Percentiles rank a stretch among this genome's conserved stretches.
These are phyloP conservation scores for Tieghemostelium lacteum DNA, from an alignment of 78 protist genomes.

Conservation along the genomic window DNA sequence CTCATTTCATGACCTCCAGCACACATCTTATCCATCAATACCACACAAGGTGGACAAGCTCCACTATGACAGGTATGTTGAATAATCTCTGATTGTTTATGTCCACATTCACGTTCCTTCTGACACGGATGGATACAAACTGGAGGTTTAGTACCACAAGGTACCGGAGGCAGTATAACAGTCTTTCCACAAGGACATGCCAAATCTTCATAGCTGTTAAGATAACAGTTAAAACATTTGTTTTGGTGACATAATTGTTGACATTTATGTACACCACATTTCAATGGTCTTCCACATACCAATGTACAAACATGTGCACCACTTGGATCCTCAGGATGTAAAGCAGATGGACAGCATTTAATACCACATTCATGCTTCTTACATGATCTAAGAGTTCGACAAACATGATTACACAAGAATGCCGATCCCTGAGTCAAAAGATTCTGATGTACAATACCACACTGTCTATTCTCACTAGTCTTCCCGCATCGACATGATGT, in stretches of 20 bases:
- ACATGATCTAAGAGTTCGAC: constrained; percentile 50
- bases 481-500: constrained; percentile 68
- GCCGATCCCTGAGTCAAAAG: not conserved
- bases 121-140: constrained; percentile 72
- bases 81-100: constrained; percentile 41
- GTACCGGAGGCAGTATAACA: constrained; percentile 73
- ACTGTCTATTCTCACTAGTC: constrained; percentile 49
- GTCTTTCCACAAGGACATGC: constrained; percentile 84
- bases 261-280: constrained; percentile 81
- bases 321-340: constrained; percentile 1
- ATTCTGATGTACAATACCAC: constrained; percentile 62
- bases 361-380: constrained; percentile 80
- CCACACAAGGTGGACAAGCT: constrained; percentile 83
- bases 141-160: constrained; percentile 83
- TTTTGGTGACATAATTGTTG: constrained; percentile 81
- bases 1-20: constrained; percentile 85
- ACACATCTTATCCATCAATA: constrained; percentile 60
- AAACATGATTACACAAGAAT: constrained; percentile 44
- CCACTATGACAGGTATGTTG: constrained; percentile 84
- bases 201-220: constrained; percentile 42
- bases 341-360: constrained; percentile 78
- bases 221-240: constrained; percentile 64
- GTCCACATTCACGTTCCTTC: constrained; percentile 80
- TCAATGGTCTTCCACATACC: constrained; percentile 68
- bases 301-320: constrained; percentile 81